Conservation (phyloP, 2,329 filamentous ascomycete genomes). For the Apiospora saccharicola region DNA sequence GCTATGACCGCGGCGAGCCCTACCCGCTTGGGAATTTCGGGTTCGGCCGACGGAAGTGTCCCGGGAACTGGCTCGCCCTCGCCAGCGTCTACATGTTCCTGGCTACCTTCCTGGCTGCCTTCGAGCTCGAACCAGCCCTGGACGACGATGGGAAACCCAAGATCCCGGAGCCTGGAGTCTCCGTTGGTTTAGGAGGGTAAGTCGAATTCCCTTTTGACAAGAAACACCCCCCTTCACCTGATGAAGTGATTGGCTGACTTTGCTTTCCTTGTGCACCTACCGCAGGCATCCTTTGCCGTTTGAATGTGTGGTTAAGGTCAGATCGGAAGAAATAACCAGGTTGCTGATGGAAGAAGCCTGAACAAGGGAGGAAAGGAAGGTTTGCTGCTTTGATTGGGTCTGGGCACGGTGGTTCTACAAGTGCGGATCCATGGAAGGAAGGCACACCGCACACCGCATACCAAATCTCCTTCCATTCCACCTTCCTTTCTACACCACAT, state of each 20-base stretch:
- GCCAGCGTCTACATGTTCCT: conserved; percentile 51
- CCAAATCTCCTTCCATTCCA: neutral
- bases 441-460: neutral
- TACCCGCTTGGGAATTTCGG: conserved; percentile 57
- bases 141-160: conserved; percentile 42
- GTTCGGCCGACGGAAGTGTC: conserved; percentile 59
- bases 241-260: conserved; percentile 6
- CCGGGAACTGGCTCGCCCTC: conserved; percentile 58
- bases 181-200: conserved; percentile 30
- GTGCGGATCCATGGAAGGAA: conserved; percentile 7
- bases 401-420: neutral
- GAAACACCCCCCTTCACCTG: neutral
- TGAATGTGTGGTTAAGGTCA: conserved; percentile 27
- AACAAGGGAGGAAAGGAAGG: neutral
- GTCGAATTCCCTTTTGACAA: neutral
- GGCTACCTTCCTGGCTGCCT: conserved; percentile 48
- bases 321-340: conserved; percentile 26
- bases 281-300: conserved; percentile 28
- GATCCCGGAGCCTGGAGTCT: conserved; percentile 29
- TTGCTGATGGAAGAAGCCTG: conserved; percentile 26
- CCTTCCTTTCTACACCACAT: neutral
- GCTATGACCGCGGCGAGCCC: conserved; percentile 53
- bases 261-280: neutral
- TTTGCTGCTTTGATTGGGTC: neutral
- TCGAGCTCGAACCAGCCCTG: conserved; percentile 43